Evolutionary conservation across 176 grass and related monocot genomes (phyloP), one percentile per base, ranked within the genome.

Genomic region (Secale cereale): DNA sequence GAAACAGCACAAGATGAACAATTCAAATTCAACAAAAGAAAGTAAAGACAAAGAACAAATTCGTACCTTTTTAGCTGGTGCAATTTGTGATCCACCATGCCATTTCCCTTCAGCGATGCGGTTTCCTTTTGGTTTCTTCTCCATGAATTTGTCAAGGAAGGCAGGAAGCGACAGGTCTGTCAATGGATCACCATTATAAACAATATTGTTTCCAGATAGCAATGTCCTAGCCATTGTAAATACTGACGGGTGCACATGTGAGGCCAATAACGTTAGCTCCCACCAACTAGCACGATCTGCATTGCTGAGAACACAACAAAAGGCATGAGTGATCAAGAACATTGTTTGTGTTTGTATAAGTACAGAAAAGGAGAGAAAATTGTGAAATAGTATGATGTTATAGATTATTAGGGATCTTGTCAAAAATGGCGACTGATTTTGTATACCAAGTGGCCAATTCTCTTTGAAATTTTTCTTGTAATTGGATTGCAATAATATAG

Each of bases 61-160:
- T 41, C 26, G 69, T 52, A 98, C 96, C 96, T 94, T 98, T 86
- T 87, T 84, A 83, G 78, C 88, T 12, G 96, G 93, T 68, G 96
- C 96, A 81, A 98, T 98, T 73, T 92, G 89, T 10, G 91, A 98
- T 65, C 96, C 96, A 83, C 96, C 96, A 87, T 98, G 91, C 96
- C 96, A 98, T 85, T 73, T 94, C 80, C 96, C 93, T 78, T 98
- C 93, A 67, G 89, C 76, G 60, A 91, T 90, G 62, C 74, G 83
- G 73, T 90, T 94, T 32, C 78, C 66, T 78, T 98, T 98, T 57
- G 96, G 96, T 63, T 98, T 98, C 87, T 98, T 98, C 82, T 98
- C 96, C 96, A 98, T 95, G 71, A 98, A 98, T 67, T 98, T 98
- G 77, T 98, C 93, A 26, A 98, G 86, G 83, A 98, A 98, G 11